phyloP scores from a whole-genome alignment of 2,329 filamentous ascomycete genomes.

The Colletotrichum graminicola region DNA sequence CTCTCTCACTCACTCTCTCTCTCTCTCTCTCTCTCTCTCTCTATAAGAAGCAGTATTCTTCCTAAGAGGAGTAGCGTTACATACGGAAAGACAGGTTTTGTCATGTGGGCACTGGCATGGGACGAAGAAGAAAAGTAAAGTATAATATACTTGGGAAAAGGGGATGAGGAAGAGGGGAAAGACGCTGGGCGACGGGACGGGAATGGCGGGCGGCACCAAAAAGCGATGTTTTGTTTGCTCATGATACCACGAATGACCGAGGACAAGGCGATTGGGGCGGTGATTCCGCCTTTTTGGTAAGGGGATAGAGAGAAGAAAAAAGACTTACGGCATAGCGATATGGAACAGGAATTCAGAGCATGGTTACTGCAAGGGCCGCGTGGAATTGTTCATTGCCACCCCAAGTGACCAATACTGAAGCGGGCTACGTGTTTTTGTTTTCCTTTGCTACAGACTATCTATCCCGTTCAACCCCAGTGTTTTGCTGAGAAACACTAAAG shows the following conservation, averaged over 20 bases:
- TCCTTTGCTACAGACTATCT: not conserved
- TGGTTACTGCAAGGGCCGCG: not conserved
- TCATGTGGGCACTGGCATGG: conserved; percentile 1
- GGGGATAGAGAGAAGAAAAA: not conserved
- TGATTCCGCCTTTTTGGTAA: conserved; percentile 1
- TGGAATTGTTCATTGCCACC: not conserved
- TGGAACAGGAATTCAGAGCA: conserved; percentile 9
- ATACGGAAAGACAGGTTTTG: conserved; percentile 12
- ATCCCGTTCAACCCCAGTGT: too few relatives aligned
- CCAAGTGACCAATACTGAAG: not conserved
- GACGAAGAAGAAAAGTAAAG: not conserved
- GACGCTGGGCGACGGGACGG: not conserved
- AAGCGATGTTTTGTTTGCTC: conserved; percentile 39
- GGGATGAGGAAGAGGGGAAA: not conserved
- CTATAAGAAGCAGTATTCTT: not conserved
- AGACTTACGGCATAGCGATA: conserved; percentile 12
- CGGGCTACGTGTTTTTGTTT: not conserved
- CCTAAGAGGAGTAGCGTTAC: not conserved
- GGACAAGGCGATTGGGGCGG: conserved; percentile 4
- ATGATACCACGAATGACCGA: conserved; percentile 39
- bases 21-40: conserved; percentile 1
- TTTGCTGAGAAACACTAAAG: not conserved
- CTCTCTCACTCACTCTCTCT: too few relatives aligned
- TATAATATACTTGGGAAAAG: not conserved
- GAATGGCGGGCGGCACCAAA: conserved; percentile 31